Base-by-base conservation (phyloP, 2,329 filamentous ascomycete species). In the Xylariaceae sp. region DNA sequence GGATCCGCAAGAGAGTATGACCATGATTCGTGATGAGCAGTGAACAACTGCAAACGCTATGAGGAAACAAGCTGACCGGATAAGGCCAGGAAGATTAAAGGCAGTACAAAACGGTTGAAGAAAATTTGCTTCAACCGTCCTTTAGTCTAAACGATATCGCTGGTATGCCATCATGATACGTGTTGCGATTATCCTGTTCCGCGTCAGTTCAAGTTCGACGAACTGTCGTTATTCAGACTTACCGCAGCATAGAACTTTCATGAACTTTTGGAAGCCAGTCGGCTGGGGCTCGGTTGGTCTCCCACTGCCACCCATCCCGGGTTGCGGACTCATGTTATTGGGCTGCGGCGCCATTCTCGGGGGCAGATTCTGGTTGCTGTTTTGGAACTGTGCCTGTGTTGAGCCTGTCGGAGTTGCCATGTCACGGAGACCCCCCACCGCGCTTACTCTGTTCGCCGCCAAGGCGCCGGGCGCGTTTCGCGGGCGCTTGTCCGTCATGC, bases 341-440 rank as follows among this genome's bases (percentile, higher is more conserved):
- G 75, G 72, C 60, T 82, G 79, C 47, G 76, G 72, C 47, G 76
- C 78, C 60, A 78, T 76, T 50, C 76, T 73, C 53, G 83, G 73
- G 57, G 85, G 79, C 52, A 95, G 77, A 65, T 95, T 93, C 64
- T 89, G 87, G 61, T 86, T 87, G 71, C 89, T 95, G 76, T 89
- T 91, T 72, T 95, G 89, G 76, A 95, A 96, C 64, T 96, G 91
- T 53, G 91, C 91, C 67, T 94, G 88, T 51, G 89, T 96, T 62
- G 89, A 95, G 57, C 86, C 88, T 62, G 90, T 85, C 55, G 89
- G 87, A 51, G 90, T 91, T 60, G 81, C 80, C 65, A 85, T 80
- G 64, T 94, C 87, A 64, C 82, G 77, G 59, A 83, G 76, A 64
- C 78, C 81, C 74, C 81, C 81, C 69, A 74, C 76, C 72, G 77